phyloP scores from a whole-genome alignment of 129 eudicot species.

The Saposhnikovia divaricata region DNA sequence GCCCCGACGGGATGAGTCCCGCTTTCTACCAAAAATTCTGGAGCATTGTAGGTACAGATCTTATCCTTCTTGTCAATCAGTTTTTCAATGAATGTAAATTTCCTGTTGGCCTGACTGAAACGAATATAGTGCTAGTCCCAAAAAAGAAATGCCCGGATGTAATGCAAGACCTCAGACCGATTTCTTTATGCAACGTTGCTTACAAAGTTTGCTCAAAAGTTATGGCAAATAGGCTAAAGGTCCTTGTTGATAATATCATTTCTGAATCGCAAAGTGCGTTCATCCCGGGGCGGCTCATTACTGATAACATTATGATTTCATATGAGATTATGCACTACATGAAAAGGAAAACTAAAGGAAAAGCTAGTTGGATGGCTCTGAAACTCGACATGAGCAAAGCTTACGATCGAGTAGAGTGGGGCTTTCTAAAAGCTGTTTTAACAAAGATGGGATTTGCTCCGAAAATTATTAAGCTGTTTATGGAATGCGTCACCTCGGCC shows the following conservation, averaged over 20 bases:
- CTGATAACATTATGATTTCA: neutral
- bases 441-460: too few species aligned
- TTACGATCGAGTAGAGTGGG: neutral
- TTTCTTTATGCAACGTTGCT: neutral
- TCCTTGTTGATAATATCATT: neutral
- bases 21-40: neutral
- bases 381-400: neutral
- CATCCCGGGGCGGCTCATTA: neutral
- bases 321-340: neutral
- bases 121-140: neutral
- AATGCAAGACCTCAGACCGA: neutral
- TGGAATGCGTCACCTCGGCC: too few species aligned
- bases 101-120: too few species aligned
- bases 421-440: too few species aligned
- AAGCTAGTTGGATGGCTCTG: neutral
- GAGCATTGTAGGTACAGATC: neutral
- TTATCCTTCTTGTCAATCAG: too few species aligned
- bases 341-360: neutral
- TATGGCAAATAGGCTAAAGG: too few species aligned
- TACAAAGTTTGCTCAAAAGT: too few species aligned
- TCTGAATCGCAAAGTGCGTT: neutral
- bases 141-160: neutral
- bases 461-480: too few species aligned
- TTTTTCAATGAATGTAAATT: too few species aligned
- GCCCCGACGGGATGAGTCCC: neutral